phyloP scores from a whole-genome alignment of 2,329 filamentous ascomycete genomes.

The Trichophyton schoenleinii region DNA sequence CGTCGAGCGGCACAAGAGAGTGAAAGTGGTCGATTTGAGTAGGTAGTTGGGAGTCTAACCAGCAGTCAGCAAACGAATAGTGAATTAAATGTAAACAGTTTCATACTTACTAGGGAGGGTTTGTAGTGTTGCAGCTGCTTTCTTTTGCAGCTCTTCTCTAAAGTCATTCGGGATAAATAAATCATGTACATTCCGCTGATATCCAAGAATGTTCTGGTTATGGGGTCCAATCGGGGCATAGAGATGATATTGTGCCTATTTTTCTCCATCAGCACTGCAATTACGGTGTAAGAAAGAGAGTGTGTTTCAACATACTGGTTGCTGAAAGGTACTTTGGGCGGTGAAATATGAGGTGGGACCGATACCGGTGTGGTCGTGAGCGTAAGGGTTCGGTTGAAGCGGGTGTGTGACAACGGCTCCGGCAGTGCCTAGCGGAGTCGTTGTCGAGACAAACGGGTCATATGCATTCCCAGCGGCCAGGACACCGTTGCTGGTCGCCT shows the following conservation, averaged over 20 bases:
- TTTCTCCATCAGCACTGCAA: conserved; percentile 9
- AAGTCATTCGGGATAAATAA: conserved; percentile 83
- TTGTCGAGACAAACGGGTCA: conserved; percentile 53
- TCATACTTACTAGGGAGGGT: conserved; percentile 57
- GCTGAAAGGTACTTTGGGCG: conserved; percentile 45
- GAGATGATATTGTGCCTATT: conserved; percentile 72
- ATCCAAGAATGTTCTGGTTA: conserved; percentile 65
- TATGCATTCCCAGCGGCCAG: conserved; percentile 42
- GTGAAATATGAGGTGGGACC: conserved; percentile 55
- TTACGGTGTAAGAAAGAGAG: not conserved
- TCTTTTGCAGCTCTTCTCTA: conserved; percentile 79
- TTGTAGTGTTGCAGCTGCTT: conserved; percentile 72
- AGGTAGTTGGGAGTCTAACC: conserved; percentile 54
- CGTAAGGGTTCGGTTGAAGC: conserved; percentile 61
- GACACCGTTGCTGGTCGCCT: conserved; percentile 38
- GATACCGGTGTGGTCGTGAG: conserved; percentile 53
- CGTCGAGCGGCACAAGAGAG: conserved; percentile 80
- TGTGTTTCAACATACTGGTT: conserved; percentile 42
- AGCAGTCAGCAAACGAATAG: not conserved
- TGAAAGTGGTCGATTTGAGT: conserved; percentile 74
- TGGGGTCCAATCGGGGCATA: conserved; percentile 82
- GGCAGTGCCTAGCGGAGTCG: conserved; percentile 41
- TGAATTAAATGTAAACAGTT: not conserved
- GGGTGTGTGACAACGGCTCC: conserved; percentile 25
- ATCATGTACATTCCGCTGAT: conserved; percentile 77